These are phyloP conservation scores for Penicillium aurantiogriseum DNA, from an alignment of 2,329 filamentous ascomycete genomes.

Conservation along the genomic window DNA sequence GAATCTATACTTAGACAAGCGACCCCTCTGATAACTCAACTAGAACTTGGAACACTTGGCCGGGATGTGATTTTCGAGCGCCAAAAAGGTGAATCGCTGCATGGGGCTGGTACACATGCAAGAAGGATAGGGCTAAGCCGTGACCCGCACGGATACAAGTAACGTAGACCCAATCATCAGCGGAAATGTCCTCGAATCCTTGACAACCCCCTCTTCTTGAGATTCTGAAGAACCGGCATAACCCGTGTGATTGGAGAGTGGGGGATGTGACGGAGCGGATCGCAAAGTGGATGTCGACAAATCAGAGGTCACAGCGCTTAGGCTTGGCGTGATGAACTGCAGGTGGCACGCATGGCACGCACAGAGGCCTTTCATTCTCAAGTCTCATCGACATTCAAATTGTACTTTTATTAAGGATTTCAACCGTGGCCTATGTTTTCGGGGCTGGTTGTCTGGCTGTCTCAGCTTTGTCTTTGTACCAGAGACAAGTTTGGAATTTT, in stretches of 20 bases:
- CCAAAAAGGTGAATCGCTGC: slow-evolving; percentile 17
- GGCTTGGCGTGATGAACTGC: slow-evolving; percentile 27
- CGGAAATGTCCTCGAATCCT: not conserved
- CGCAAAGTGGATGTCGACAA: slow-evolving; percentile 13
- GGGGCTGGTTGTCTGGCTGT: not conserved
- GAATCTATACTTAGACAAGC: slow-evolving; percentile 22
- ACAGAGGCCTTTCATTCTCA: slow-evolving; percentile 1
- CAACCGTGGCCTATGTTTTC: not conserved
- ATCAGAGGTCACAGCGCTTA: slow-evolving; percentile 14
- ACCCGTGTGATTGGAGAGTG: slow-evolving; percentile 20
- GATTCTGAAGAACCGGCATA: slow-evolving; percentile 15
- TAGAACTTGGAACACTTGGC: not conserved
- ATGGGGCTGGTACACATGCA: slow-evolving; percentile 7
- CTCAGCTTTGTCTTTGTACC: slow-evolving; percentile 11
- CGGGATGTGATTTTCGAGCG: slow-evolving; percentile 16
- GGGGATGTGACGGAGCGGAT: slow-evolving; percentile 25
- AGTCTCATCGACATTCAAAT: slow-evolving; percentile 17
- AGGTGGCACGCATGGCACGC: slow-evolving; percentile 17
- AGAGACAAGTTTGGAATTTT: slow-evolving; percentile 17
- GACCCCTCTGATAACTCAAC: slow-evolving; percentile 7
- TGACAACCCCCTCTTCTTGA: slow-evolving; percentile 13
- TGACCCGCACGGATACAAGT: slow-evolving; percentile 21
- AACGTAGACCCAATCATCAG: slow-evolving; percentile 16
- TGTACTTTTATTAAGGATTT: slow-evolving; percentile 1
- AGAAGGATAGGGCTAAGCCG: slow-evolving; percentile 13